phyloP scores from a whole-genome alignment of 2,329 filamentous ascomycete genomes.

The Aureobasidium lini region DNA sequence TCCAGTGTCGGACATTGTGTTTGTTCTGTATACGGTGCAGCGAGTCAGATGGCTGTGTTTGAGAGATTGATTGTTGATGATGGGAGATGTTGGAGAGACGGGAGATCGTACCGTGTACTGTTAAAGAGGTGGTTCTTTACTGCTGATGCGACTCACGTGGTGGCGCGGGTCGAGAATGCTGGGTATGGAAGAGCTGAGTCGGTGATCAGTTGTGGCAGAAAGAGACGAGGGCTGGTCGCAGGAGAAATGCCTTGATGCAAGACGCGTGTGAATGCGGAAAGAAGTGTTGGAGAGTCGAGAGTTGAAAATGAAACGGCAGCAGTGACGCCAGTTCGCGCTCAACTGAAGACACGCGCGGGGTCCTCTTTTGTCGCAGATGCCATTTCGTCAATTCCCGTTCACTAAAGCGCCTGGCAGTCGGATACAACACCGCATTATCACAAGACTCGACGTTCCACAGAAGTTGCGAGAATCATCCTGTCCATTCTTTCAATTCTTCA shows the following conservation, averaged over 20 bases:
- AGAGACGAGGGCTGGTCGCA: not conserved
- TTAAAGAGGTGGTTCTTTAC: slow-evolving; percentile 13
- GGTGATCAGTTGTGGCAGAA: not conserved
- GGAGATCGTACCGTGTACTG: not conserved
- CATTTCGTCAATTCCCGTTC: not conserved
- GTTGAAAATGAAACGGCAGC: not conserved
- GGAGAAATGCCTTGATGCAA: not conserved
- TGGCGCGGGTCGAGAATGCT: slow-evolving; percentile 7
- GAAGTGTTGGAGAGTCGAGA: not conserved
- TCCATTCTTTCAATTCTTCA: not conserved
- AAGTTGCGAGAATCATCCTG: not conserved
- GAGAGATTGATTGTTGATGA: not conserved
- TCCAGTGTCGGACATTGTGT: slow-evolving; percentile 45
- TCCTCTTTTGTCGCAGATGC: not conserved
- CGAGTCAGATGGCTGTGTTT: not conserved
- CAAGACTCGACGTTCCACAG: not conserved
- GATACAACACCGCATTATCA: not conserved
- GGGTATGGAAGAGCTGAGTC: not conserved
- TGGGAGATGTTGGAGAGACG: slow-evolving; percentile 3
- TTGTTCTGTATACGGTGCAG: slow-evolving; percentile 34
- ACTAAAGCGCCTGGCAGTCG: not conserved
- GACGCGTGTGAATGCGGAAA: not conserved
- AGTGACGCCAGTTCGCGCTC: slow-evolving; percentile 12
- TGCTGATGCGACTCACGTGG: slow-evolving; percentile 1
- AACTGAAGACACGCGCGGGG: slow-evolving; percentile 8